Evolutionary conservation across 2,329 filamentous ascomycete species (phyloP).

Genomic region (Stagonosporopsis rhizophila): DNA sequence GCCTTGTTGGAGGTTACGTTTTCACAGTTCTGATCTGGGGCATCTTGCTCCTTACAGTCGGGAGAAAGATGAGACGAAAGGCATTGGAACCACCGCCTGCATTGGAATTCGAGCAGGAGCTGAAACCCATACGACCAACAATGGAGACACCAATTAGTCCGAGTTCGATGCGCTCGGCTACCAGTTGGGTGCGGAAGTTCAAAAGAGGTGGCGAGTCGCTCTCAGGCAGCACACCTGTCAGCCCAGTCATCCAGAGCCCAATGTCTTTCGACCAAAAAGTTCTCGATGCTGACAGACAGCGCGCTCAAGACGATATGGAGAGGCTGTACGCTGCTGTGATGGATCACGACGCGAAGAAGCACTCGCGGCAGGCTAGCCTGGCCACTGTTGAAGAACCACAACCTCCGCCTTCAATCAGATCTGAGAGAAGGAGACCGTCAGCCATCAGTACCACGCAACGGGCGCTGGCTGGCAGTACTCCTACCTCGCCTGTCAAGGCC

Average conservation of each 20-base stretch:
- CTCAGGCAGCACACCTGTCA: conserved; percentile 32
- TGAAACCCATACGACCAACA: conserved; percentile 38
- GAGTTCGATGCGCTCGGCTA: conserved; percentile 40
- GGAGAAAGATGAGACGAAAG: conserved; percentile 53
- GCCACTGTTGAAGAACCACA: conserved; percentile 28
- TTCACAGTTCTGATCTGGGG: conserved; percentile 77
- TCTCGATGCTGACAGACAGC: conserved; percentile 74
- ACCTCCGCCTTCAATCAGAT: conserved; percentile 2
- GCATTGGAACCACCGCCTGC: conserved; percentile 60
- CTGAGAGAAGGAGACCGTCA: conserved; percentile 31
- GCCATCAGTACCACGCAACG: conserved; percentile 40
- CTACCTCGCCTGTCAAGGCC: conserved; percentile 53
- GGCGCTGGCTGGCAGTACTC: conserved; percentile 38
- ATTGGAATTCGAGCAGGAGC: conserved; percentile 63
- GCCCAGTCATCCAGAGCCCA: conserved; percentile 63
- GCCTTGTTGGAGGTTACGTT: conserved; percentile 84
- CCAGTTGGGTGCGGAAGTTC: conserved; percentile 44
- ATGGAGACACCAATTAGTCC: conserved; percentile 44
- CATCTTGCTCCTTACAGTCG: conserved; percentile 59
- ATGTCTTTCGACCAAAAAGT: conserved; percentile 78
- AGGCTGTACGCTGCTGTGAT: conserved; percentile 90
- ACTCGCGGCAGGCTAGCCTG: conserved; percentile 38
- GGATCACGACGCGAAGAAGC: conserved; percentile 75
- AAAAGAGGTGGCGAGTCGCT: conserved; percentile 43
- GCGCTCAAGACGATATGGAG: conserved; percentile 83